Percentiles rank a stretch among this genome's conserved stretches.
phyloP scores from a whole-genome alignment of 129 eudicot genomes.

The Flaveria sonorensis region DNA sequence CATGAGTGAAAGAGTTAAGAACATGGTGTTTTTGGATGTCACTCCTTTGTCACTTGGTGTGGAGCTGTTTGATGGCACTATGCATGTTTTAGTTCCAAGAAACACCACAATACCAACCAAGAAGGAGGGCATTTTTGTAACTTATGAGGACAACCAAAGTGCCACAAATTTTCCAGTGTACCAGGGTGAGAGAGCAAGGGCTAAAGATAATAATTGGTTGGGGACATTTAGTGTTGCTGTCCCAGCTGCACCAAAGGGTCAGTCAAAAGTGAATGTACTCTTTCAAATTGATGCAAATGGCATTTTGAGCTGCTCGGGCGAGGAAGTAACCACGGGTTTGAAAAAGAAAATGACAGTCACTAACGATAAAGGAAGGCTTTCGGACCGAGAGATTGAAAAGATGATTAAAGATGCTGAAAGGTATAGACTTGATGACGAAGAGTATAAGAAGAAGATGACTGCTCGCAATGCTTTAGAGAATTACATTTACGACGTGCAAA shows the following conservation, averaged over 20 bases:
- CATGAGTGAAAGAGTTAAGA: slow-evolving; percentile 1
- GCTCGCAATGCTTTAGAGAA: slow-evolving; percentile 14
- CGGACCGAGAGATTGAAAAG: slow-evolving; percentile 16
- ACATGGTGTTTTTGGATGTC: slow-evolving; percentile 17
- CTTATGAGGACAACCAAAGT: not conserved
- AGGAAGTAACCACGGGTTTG: slow-evolving; percentile 1
- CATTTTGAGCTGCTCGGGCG: slow-evolving; percentile 13
- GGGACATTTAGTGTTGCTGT: slow-evolving; percentile 9
- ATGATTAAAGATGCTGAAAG: slow-evolving; percentile 23
- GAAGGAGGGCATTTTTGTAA: not conserved
- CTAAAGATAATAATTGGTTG: slow-evolving; percentile 12
- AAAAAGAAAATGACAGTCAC: slow-evolving; percentile 17
- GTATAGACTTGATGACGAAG: slow-evolving; percentile 1
- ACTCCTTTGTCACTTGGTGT: slow-evolving; percentile 25
- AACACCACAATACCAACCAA: slow-evolving; percentile 10
- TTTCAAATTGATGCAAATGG: slow-evolving; percentile 21
- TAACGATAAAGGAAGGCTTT: slow-evolving; percentile 19
- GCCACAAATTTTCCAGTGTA: not conserved
- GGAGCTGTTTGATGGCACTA: not conserved
- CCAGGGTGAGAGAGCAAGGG: slow-evolving; percentile 8
- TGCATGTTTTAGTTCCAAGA: slow-evolving; percentile 12
- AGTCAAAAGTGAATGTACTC: not conserved
- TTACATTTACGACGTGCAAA: not conserved
- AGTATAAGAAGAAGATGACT: slow-evolving; percentile 16
- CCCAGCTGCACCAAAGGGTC: slow-evolving; percentile 21